Percentiles rank a stretch among this genome's conserved stretches.
Evolutionary conservation across 2,329 filamentous ascomycete species (phyloP).

Genomic region (Phyllosticta citribraziliensis): DNA sequence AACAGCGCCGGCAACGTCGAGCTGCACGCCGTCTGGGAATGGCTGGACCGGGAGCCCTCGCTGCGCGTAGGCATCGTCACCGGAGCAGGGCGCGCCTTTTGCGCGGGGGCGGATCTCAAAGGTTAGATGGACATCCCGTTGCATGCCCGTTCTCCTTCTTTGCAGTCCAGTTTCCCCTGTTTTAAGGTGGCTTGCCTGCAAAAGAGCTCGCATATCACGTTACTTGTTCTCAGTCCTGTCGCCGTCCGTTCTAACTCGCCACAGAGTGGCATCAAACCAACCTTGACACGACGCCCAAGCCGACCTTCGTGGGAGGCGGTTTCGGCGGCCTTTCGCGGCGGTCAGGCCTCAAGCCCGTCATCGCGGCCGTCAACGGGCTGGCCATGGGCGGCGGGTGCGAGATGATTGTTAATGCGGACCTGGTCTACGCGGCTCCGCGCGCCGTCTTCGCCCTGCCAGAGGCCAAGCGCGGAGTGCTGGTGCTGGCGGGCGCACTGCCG

Average conservation of each 20-base stretch:
- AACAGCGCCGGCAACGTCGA: slow-evolving; percentile 11
- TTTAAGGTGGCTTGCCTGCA: slow-evolving; percentile 24
- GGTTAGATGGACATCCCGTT: slow-evolving; percentile 16
- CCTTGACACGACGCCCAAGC: neutral
- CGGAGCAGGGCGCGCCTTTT: slow-evolving; percentile 14
- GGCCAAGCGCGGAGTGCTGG: slow-evolving; percentile 19
- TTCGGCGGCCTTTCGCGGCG: slow-evolving; percentile 48
- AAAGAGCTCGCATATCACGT: neutral
- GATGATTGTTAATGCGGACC: slow-evolving; percentile 19
- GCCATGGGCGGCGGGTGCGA: slow-evolving; percentile 20
- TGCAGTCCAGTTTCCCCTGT: neutral
- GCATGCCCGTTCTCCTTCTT: neutral
- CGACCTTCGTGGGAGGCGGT: slow-evolving; percentile 22
- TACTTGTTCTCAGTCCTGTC: neutral
- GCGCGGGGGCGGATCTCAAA: slow-evolving; percentile 14
- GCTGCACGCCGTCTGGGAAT: slow-evolving; percentile 11
- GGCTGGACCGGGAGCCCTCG: slow-evolving; percentile 12
- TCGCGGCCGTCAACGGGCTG: slow-evolving; percentile 50
- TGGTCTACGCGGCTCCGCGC: slow-evolving; percentile 17
- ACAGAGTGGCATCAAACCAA: slow-evolving; percentile 5
- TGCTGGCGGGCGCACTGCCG: slow-evolving; percentile 19
- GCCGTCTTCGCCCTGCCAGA: slow-evolving; percentile 20
- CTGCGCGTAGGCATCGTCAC: slow-evolving; percentile 15
- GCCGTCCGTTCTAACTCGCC: neutral
- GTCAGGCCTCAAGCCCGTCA: slow-evolving; percentile 50